Base-by-base conservation (phyloP, 2,329 filamentous ascomycete species). In the Clarireedia paspali region DNA sequence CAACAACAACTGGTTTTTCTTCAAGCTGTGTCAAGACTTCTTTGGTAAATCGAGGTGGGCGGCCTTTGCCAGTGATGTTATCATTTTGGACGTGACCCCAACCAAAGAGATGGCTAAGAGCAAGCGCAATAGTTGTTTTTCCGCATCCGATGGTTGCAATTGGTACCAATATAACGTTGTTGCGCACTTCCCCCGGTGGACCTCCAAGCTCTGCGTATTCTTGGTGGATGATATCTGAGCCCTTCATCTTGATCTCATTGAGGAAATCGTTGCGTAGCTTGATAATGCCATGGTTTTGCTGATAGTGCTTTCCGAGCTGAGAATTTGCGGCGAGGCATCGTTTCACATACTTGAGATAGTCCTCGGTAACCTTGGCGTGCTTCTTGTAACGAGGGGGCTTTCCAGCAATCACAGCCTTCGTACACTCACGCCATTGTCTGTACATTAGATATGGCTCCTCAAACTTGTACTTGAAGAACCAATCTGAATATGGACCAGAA, bases 401-500 rank as follows among this genome's bases (percentile, higher is more conserved):
- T 14, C 87, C 87, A 1, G 79, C 68, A 63, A 99, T 96, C 56
- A 97, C 73, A 5, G 89, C 81, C 71, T 96, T 97, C 44, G 94
- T 99, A 69, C 89, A 95, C 74, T 99, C 94, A 60, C 94, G 85
- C 94, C 94, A 99, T 74, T 99, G 94, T 24, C 94, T 85, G 73
- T 97, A 99, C 90, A 99, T 95, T 59, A 99, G 76, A 69, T 99
- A 99, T 0, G 94, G 94, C 73, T 99, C 94, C 68, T 99, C 94
- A 59, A 99, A 99, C 74, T 99, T 99, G 81, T 91, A 99, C 73
- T 99, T 99, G 84, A 99, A 99, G 73, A 99, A 99, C 94, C 94
- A 99, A 70, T 99, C 91, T n/a, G 81, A 74, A 70, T 85, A 94
- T 0, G 81, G 79, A 2, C 70, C 71, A 14, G 70, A 68, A 1